Evolutionary conservation across 176 grass and related monocot species (phyloP).

Genomic region (Cenchrus americanus): DNA sequence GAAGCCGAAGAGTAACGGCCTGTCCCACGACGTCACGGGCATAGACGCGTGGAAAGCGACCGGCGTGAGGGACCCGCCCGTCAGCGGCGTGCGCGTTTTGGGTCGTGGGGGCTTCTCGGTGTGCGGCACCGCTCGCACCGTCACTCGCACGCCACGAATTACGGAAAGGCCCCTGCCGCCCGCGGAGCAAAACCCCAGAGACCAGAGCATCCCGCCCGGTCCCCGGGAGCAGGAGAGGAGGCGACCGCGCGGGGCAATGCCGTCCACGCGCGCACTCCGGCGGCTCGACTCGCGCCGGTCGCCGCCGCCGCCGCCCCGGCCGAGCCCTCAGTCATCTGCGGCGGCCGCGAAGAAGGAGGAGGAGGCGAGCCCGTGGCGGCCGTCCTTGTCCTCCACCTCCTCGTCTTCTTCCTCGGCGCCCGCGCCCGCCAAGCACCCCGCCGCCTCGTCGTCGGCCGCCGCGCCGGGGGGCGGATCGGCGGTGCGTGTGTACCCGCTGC

Average conservation of each 20-base stretch:
- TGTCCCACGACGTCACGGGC: background rate
- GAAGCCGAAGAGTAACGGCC: too few relatives aligned
- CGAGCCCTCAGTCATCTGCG: background rate
- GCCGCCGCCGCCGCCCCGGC: background rate
- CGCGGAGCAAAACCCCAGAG: slow-evolving; percentile 38
- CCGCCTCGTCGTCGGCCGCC: slow-evolving; percentile 1
- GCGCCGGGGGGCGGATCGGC: slow-evolving; percentile 24
- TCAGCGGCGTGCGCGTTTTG: slow-evolving; percentile 7
- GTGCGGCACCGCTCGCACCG: background rate
- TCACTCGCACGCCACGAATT: slow-evolving; percentile 6
- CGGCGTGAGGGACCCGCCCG: background rate
- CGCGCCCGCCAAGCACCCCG: slow-evolving; percentile 1
- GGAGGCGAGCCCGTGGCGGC: slow-evolving; percentile 13
- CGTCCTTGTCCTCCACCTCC: background rate
- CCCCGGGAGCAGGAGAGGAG: background rate
- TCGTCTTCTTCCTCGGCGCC: slow-evolving; percentile 27
- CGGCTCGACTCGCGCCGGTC: slow-evolving; percentile 26
- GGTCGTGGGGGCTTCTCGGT: background rate
- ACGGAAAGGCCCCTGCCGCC: slow-evolving; percentile 44
- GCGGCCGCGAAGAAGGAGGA: background rate
- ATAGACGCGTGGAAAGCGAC: background rate
- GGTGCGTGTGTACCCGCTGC: slow-evolving; percentile 58
- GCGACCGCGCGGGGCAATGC: slow-evolving; percentile 39
- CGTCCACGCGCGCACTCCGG: slow-evolving; percentile 56
- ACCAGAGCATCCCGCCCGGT: background rate